These are phyloP conservation scores for Trichoderma afroharzianum DNA, from an alignment of 2,329 filamentous ascomycete species.

Conservation along the genomic window DNA sequence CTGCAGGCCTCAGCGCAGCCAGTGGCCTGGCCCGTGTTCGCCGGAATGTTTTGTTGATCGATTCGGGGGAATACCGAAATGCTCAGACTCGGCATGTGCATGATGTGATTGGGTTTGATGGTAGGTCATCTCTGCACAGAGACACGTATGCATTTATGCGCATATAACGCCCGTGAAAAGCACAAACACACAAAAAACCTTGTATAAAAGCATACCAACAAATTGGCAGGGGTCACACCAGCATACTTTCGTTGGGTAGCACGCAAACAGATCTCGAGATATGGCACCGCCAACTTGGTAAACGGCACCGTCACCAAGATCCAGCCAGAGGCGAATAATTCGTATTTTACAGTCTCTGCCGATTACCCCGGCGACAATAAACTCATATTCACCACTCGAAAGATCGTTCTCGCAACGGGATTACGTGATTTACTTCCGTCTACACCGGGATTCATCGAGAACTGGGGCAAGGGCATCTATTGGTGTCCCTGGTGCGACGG, in stretches of 20 bases:
- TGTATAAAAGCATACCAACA: background rate
- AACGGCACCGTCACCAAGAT: constrained; percentile 52
- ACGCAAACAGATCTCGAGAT: constrained; percentile 49
- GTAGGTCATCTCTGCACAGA: constrained; percentile 33
- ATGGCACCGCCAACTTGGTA: constrained; percentile 46
- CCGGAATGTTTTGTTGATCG: constrained; percentile 52
- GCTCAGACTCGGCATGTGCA: constrained; percentile 55
- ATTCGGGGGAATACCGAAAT: constrained; percentile 58
- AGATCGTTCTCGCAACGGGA: constrained; percentile 56
- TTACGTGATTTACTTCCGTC: constrained; percentile 51
- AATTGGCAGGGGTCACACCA: constrained; percentile 46
- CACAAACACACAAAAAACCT: background rate
- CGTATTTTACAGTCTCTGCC: constrained; percentile 43
- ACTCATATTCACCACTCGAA: constrained; percentile 44
- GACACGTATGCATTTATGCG: background rate
- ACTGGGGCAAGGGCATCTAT: constrained; percentile 57
- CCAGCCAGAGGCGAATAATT: constrained; percentile 36
- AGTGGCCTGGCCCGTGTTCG: constrained; percentile 58
- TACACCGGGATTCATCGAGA: constrained; percentile 52
- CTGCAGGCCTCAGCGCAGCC: constrained; percentile 50
- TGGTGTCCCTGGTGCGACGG: constrained; percentile 67
- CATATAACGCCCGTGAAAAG: background rate
- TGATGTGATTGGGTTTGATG: constrained; percentile 58
- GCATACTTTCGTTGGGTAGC: constrained; percentile 53
- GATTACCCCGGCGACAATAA: constrained; percentile 20